Evolutionary conservation across 176 grass and related monocot species (phyloP), one percentile per base, ranked within the genome.

Genomic region (Canna indica): DNA sequence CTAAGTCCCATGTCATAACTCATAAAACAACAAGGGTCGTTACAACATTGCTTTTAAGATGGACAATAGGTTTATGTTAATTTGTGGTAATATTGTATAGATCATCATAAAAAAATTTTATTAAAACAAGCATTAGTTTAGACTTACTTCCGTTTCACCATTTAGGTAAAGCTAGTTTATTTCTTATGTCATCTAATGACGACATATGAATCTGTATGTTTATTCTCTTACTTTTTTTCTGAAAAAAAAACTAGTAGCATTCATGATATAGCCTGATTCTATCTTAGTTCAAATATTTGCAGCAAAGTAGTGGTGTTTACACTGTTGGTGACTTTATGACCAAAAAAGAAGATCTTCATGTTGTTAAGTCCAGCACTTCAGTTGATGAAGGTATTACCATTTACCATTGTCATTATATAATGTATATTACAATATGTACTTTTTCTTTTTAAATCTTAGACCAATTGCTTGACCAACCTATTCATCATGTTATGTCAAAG

Each of bases 261-360:
- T 15, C 27, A 50, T 48, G 5, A 20, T 7, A 18, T 46, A 17
- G 7, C 28, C 18, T 50, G 9, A 25, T 27, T 68, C 22, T 25
- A 9, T n/a, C 41, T 14, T 20, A 28, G 7, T 70, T 31, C 13
- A 47, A 48, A 18, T 3, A 45, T 76, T 50, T 86, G 71, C 83
- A 89, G 86, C 71, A 88, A 33, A 88, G 72, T 75, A 79, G 79
- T 69, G 88, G 79, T 70, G 73, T 79, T 20, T 89, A 87, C 77
- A 91, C 83, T 2, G 92, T 91, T 64, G 83, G 88, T 44, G 88
- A 96, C 65, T 91, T 96, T 71, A 96, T 96, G 92, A 96, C 92
- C 0, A 69, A 74, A 59, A 87, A 34, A 81, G 83, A 87, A 42
- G 66, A 83, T 46, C 86, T 96, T 67, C 68, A 79, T 15, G 65